Evolutionary conservation across 1,284 basidiomycete genomes (phyloP).

Genomic region (Coniophora puteana): DNA sequence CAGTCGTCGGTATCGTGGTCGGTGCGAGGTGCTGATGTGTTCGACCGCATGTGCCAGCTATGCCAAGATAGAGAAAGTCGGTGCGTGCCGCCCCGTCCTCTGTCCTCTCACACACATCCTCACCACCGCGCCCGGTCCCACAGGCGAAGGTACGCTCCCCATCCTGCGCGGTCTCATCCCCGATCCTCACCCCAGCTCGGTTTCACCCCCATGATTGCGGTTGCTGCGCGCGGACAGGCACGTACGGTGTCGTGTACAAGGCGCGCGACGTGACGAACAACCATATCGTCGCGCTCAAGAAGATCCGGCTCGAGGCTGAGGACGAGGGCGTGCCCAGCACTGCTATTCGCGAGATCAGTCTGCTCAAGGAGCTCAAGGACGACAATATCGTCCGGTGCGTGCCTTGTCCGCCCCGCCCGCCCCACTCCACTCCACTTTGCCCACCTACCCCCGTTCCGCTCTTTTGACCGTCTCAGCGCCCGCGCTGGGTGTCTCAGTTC

Average conservation of each 20-base stretch:
- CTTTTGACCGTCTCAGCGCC: background rate
- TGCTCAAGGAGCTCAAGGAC: constrained; percentile 95
- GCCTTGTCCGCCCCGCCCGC: constrained; percentile 2
- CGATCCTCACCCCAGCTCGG: background rate
- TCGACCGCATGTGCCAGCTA: constrained; percentile 38
- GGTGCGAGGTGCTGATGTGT: constrained; percentile 15
- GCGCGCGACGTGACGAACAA: constrained; percentile 74
- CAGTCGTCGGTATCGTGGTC: constrained; percentile 2
- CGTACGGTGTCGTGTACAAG: constrained; percentile 98
- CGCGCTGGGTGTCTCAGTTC: constrained; percentile 3
- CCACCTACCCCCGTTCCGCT: constrained; percentile 1
- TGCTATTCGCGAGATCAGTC: constrained; percentile 95
- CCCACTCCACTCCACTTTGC: background rate
- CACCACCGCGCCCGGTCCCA: constrained; percentile 5
- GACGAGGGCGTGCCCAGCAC: constrained; percentile 98
- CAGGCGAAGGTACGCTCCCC: background rate
- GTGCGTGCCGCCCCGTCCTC: constrained; percentile 44
- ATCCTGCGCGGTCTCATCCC: background rate
- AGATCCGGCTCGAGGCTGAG: constrained; percentile 97
- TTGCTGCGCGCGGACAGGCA: constrained; percentile 55
- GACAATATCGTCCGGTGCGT: constrained; percentile 89
- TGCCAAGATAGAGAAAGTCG: constrained; percentile 71
- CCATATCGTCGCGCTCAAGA: constrained; percentile 90
- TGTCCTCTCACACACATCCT: constrained; percentile 5
- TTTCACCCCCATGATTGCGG: constrained; percentile 26